Percentiles rank a stretch among this genome's conserved stretches.
These are phyloP conservation scores for Guillardia theta DNA, from an alignment of 78 protist genomes.

Conservation along the genomic window DNA sequence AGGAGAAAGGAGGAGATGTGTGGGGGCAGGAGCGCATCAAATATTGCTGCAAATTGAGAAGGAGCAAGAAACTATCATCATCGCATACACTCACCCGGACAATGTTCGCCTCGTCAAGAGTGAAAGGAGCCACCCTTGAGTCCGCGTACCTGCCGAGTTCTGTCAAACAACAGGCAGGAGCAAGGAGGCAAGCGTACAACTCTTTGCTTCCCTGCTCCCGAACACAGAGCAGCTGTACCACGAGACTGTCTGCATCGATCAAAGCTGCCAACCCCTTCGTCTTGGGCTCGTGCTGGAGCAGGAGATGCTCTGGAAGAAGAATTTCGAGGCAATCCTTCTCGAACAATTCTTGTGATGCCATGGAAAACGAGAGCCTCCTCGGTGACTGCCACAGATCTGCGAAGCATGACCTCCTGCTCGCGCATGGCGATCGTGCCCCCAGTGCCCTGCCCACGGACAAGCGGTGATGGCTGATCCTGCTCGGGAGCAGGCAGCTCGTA, in stretches of 20 bases:
- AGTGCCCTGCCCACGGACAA: no score
- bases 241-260: not conserved
- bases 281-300: not conserved
- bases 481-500: no score
- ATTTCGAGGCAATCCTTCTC: not conserved
- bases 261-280: not conserved
- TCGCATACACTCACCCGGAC: no score
- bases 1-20: not conserved
- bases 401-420: no score
- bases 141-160: not conserved
- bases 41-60: not conserved
- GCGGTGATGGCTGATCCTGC: no score
- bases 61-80: not conserved
- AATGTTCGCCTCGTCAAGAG: no score
- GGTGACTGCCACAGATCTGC: no score
- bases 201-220: not conserved
- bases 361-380: no score
- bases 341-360: no score
- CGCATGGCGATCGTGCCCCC: no score
- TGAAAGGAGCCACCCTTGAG: not conserved
- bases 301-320: not conserved
- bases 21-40: not conserved
- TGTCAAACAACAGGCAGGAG: no score
- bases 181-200: no score
- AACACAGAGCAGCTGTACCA: not conserved